A percentile compares a stretch with the other conserved stretches of the same genome.
These are phyloP conservation scores for Thermothielavioides terrestris DNA, from an alignment of 495 filamentous ascomycete genomes.

Conservation along the genomic window DNA sequence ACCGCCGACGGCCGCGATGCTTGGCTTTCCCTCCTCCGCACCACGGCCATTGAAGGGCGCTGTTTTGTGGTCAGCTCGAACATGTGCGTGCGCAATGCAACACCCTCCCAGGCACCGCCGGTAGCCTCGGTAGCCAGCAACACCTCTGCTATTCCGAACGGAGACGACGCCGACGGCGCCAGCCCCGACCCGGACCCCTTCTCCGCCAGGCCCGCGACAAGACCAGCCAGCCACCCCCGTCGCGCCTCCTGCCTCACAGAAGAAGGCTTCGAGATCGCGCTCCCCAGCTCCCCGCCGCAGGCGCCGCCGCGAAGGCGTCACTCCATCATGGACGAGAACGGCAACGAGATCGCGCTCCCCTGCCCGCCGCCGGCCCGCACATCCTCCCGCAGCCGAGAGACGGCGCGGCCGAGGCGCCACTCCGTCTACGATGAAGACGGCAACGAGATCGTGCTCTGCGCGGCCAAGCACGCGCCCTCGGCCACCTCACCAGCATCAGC, in stretches of 20 bases:
- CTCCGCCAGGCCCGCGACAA: neutral
- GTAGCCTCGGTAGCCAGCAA: neutral
- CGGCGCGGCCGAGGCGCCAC: conserved; percentile 15
- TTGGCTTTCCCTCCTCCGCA: conserved; percentile 76
- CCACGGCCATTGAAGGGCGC: conserved; percentile 69
- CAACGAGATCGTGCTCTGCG: conserved; percentile 37
- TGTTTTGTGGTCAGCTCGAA: conserved; percentile 84
- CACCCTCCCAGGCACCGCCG: neutral
- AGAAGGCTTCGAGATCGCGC: conserved; percentile 34
- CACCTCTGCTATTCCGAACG: neutral
- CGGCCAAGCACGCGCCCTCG: no score
- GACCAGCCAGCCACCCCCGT: neutral
- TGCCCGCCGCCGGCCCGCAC: neutral
- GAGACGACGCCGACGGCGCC: neutral
- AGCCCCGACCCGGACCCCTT: neutral
- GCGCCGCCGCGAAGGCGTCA: conserved; percentile 8
- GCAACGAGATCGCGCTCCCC: conserved; percentile 35
- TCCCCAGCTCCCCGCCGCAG: conserved; percentile 11
- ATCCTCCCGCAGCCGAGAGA: neutral
- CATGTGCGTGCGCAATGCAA: conserved; percentile 53
- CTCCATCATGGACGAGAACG: conserved; percentile 38
- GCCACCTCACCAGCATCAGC: no score
- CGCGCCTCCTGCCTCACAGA: conserved; percentile 29
- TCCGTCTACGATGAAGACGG: conserved; percentile 40
- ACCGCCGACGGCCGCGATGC: conserved; percentile 81